These are phyloP conservation scores for Arabidopsis lyrata DNA, from an alignment of 441 rosid species.

Conservation along the genomic window DNA sequence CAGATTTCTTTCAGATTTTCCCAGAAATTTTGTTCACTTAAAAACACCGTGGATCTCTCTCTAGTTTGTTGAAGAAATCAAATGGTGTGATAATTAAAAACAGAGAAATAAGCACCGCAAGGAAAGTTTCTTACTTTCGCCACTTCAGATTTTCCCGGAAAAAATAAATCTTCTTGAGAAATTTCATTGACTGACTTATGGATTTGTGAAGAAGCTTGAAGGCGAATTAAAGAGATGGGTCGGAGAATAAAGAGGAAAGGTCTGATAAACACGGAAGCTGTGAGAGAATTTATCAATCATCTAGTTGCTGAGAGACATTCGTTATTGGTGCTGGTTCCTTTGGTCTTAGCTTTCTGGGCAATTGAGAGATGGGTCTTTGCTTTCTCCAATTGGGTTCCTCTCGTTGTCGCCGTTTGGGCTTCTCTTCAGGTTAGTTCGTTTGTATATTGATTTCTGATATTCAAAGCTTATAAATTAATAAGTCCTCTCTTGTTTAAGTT, in stretches of 20 bases:
- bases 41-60: conserved; percentile 37
- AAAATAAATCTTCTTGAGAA: not conserved
- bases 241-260: conserved; percentile 54
- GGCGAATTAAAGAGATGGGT: conserved; percentile 51
- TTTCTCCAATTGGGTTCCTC: conserved; percentile 93
- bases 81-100: not conserved
- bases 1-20: conserved; percentile 20
- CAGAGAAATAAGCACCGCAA: not conserved
- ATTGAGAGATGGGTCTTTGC: conserved; percentile 90
- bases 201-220: conserved; percentile 38
- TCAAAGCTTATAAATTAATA: not conserved
- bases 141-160: conserved; percentile 31
- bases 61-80: conserved; percentile 39
- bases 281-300: conserved; percentile 59
- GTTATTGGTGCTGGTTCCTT: conserved; percentile 61
- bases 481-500: conserved; percentile 12
- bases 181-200: conserved; percentile 14
- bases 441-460: not conserved
- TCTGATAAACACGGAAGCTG: conserved; percentile 52
- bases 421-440: conserved; percentile 65
- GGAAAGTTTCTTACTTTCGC: conserved; percentile 3
- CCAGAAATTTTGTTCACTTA: conserved; percentile 10
- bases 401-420: conserved; percentile 89
- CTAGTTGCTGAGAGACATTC: conserved; percentile 68
- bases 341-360: conserved; percentile 70